Conservation (phyloP, 2,329 filamentous ascomycete species). For the Phyllosticta ampelicida region DNA sequence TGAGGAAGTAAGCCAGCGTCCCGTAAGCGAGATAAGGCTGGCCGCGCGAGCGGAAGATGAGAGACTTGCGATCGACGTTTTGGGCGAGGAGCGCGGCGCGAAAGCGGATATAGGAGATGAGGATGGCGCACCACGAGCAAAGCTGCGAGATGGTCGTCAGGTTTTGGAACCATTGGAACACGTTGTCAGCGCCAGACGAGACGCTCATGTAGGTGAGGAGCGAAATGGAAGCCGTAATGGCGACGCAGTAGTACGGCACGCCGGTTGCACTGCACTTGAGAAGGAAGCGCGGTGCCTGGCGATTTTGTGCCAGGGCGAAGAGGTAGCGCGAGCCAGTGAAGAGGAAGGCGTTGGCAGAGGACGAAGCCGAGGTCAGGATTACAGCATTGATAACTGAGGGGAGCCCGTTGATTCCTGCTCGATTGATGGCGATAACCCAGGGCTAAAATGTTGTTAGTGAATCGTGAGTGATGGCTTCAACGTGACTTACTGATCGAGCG, state of each 20-base stretch:
- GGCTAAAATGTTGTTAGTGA: conserved; percentile 16
- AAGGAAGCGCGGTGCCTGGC: conserved; percentile 43
- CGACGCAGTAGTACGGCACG: conserved; percentile 32
- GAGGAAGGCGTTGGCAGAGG: conserved; percentile 57
- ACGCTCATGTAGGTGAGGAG: conserved; percentile 47
- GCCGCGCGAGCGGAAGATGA: conserved; percentile 40
- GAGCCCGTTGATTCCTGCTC: conserved; percentile 56
- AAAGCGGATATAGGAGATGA: conserved; percentile 20
- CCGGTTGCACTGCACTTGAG: conserved; percentile 37
- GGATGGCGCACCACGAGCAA: conserved; percentile 21
- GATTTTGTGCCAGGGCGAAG: conserved; percentile 39
- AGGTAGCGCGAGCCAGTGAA: conserved; percentile 43
- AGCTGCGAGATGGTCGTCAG: conserved; percentile 21
- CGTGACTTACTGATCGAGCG: conserved; percentile 22
- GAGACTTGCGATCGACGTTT: conserved; percentile 13
- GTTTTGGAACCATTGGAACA: conserved; percentile 24
- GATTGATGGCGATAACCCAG: conserved; percentile 54
- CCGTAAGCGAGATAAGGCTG: conserved; percentile 47
- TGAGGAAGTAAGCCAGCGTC: conserved; percentile 48
- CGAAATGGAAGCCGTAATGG: conserved; percentile 37
- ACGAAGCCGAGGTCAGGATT: conserved; percentile 62
- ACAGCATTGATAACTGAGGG: conserved; percentile 67
- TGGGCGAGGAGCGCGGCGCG: conserved; percentile 17
- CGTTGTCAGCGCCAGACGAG: conserved; percentile 16
- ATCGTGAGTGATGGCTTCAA: background rate